Percentiles rank a stretch among this genome's conserved stretches.
phyloP scores from a whole-genome alignment of 352 stramenopile genomes.

The Phytophthora pistaciae region DNA sequence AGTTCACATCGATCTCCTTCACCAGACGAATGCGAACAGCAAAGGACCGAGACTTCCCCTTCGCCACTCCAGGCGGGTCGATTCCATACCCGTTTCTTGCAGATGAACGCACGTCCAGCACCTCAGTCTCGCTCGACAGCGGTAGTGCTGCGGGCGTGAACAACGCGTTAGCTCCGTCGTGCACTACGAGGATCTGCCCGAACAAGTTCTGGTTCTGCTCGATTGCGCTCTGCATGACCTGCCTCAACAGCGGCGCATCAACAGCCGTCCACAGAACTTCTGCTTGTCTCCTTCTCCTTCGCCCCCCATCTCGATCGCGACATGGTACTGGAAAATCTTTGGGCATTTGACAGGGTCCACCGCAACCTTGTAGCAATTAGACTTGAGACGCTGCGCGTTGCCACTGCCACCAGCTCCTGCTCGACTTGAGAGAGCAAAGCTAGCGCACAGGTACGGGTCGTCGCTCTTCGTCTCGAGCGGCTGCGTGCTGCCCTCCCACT shows the following conservation, averaged over 20 bases:
- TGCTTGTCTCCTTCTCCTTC: background rate
- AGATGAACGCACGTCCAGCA: background rate
- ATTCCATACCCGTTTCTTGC: background rate
- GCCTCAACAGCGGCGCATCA: background rate
- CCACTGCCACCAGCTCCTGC: background rate
- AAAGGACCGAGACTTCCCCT: background rate
- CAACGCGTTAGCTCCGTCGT: background rate
- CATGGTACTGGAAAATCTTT: background rate
- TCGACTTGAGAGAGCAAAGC: background rate
- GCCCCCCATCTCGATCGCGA: background rate
- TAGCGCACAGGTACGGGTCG: background rate
- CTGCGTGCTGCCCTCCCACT: background rate
- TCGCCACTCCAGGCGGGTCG: background rate
- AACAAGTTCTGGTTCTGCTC: background rate
- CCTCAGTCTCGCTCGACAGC: background rate
- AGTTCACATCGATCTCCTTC: background rate
- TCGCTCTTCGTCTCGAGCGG: background rate
- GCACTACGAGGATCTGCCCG: background rate
- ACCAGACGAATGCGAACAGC: background rate
- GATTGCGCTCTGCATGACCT: background rate
- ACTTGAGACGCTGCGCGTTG: background rate
- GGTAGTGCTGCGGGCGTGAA: background rate
- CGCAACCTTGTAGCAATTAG: background rate
- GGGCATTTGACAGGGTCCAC: background rate
- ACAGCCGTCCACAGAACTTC: background rate